A percentile compares a stretch with the other conserved stretches of the same genome.
Conservation (phyloP, 2,329 filamentous ascomycete genomes). For the Xylariaceae sp. region DNA sequence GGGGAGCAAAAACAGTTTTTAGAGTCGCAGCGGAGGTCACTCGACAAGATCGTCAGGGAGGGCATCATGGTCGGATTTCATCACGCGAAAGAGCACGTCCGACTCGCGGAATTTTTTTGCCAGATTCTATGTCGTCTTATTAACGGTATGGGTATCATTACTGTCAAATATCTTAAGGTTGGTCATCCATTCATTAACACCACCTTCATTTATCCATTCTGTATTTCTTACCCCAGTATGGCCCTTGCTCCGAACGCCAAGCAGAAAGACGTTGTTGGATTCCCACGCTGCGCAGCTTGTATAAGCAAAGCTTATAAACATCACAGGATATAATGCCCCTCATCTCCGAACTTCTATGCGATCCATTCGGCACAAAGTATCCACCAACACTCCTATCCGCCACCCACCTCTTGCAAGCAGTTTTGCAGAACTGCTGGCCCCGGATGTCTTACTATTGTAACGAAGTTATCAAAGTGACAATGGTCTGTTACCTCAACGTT, state of each 20-base stretch:
- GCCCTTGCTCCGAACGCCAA: neutral
- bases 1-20: slow-evolving; percentile 14
- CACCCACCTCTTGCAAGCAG: slow-evolving; percentile 48
- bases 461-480: slow-evolving; percentile 60
- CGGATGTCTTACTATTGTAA: slow-evolving; percentile 59
- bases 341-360: slow-evolving; percentile 59
- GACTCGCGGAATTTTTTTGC: slow-evolving; percentile 55
- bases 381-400: slow-evolving; percentile 51
- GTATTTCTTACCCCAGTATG: neutral
- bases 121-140: slow-evolving; percentile 47
- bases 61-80: slow-evolving; percentile 53
- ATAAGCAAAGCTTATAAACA: slow-evolving; percentile 4
- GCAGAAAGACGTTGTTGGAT: neutral
- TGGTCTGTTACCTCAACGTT: slow-evolving; percentile 60
- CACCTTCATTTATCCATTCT: neutral
- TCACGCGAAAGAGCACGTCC: slow-evolving; percentile 56
- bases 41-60: slow-evolving; percentile 54
- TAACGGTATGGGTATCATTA: slow-evolving; percentile 54
- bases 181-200: slow-evolving; percentile 17
- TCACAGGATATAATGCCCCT: slow-evolving; percentile 62
- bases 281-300: too few species aligned
- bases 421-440: slow-evolving; percentile 66
- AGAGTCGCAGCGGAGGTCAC: slow-evolving; percentile 32
- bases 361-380: slow-evolving; percentile 61
- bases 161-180: slow-evolving; percentile 66